phyloP scores from a whole-genome alignment of 225 moss, liverwort and hornwort genomes.

The Climacium dendroides region DNA sequence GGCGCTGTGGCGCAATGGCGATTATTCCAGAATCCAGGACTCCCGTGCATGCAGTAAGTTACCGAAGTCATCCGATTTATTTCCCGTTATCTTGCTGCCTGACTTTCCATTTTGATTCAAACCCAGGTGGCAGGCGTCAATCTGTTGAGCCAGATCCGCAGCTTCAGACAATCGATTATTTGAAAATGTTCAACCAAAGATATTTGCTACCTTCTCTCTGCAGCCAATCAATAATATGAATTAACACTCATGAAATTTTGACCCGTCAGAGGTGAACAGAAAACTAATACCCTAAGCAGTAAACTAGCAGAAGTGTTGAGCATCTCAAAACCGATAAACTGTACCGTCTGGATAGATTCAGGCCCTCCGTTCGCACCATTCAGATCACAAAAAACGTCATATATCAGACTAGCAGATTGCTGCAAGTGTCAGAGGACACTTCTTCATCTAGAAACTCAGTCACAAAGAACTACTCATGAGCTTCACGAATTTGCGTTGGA shows the following conservation, averaged over 20 bases:
- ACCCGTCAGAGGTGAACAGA: neutral
- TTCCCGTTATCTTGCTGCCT: too few species aligned
- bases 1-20: too few species aligned
- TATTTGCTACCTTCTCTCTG: too few species aligned
- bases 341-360: constrained; percentile 23
- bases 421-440: constrained; percentile 63
- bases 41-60: too few species aligned
- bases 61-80: too few species aligned
- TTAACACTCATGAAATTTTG: neutral
- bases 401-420: constrained; percentile 53
- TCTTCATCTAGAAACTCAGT: constrained; percentile 65
- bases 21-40: too few species aligned
- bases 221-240: too few species aligned
- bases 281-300: neutral
- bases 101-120: too few species aligned
- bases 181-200: too few species aligned
- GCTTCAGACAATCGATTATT: too few species aligned
- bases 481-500: constrained; percentile 47
- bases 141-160: too few species aligned
- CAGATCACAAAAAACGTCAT: constrained; percentile 40
- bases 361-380: constrained; percentile 14
- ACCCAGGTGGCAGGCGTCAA: too few species aligned
- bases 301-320: neutral
- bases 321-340: neutral
- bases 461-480: constrained; percentile 64